Percentiles rank a stretch among this genome's conserved stretches.
These are phyloP conservation scores for Niveomyces coronatus DNA, from an alignment of 2,329 filamentous ascomycete genomes.

Conservation along the genomic window DNA sequence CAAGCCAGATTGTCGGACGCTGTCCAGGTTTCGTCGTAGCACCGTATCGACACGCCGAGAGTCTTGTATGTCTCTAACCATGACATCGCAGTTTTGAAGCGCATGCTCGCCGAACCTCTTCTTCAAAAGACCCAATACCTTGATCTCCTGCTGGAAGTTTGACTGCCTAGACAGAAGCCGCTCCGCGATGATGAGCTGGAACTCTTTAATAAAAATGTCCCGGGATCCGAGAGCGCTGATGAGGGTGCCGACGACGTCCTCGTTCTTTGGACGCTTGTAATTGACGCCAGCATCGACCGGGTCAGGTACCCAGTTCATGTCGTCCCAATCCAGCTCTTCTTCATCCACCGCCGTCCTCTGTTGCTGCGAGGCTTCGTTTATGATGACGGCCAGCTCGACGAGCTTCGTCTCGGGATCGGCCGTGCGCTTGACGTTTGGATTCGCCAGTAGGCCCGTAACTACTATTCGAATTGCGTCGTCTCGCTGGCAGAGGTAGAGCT, in stretches of 20 bases:
- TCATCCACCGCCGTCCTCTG: conserved; percentile 44
- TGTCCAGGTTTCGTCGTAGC: conserved; percentile 40
- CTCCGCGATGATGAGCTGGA: conserved; percentile 81
- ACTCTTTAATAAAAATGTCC: conserved; percentile 88
- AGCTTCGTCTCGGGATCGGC: conserved; percentile 40
- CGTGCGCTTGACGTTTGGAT: conserved; percentile 42
- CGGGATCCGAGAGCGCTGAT: conserved; percentile 81
- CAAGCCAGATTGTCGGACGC: conserved; percentile 11
- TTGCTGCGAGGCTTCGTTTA: conserved; percentile 50
- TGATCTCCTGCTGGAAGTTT: conserved; percentile 67
- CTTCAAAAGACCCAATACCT: conserved; percentile 79
- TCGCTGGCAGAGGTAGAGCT: conserved; percentile 64
- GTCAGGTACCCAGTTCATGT: conserved; percentile 88
- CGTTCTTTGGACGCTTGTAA: conserved; percentile 78
- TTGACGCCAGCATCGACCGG: conserved; percentile 88
- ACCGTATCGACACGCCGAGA: conserved; percentile 62
- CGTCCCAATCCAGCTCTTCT: conserved; percentile 76
- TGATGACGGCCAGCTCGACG: conserved; percentile 55
- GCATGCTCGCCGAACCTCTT: conserved; percentile 76
- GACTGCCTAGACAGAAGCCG: conserved; percentile 59
- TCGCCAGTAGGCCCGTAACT: conserved; percentile 61
- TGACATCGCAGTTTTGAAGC: conserved; percentile 90
- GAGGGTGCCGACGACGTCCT: conserved; percentile 85
- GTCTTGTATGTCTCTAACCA: conserved; percentile 88
- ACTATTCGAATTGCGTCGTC: conserved; percentile 72